These are phyloP conservation scores for Plasmopara viticola DNA, from an alignment of 352 stramenopile species.

Conservation along the genomic window DNA sequence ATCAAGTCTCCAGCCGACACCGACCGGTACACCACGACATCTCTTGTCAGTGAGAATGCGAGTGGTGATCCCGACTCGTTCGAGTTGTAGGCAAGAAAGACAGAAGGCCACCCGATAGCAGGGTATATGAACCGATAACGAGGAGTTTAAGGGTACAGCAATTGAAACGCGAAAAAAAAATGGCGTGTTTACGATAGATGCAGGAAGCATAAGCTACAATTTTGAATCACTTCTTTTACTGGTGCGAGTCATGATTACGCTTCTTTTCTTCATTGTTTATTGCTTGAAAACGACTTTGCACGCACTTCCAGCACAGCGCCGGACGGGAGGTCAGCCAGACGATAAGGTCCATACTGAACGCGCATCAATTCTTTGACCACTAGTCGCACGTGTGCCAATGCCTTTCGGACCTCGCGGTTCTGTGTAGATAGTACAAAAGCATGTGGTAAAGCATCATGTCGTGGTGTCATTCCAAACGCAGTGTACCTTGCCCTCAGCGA, in stretches of 20 bases:
- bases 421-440: slow-evolving; percentile 16
- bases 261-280: background rate
- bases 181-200: no score
- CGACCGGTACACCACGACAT: slow-evolving; percentile 26
- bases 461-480: no score
- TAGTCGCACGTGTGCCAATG: slow-evolving; percentile 77
- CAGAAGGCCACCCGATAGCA: slow-evolving; percentile 10
- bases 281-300: slow-evolving; percentile 35
- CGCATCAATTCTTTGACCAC: slow-evolving; percentile 86
- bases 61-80: slow-evolving; percentile 50
- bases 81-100: slow-evolving; percentile 40
- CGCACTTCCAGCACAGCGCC: slow-evolving; percentile 77
- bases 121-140: slow-evolving; percentile 14
- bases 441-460: no score
- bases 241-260: slow-evolving; percentile 16
- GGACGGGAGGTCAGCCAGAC: slow-evolving; percentile 61
- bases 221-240: slow-evolving; percentile 1
- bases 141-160: slow-evolving; percentile 21
- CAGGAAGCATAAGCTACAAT: slow-evolving; percentile 3
- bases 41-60: slow-evolving; percentile 25
- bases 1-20: slow-evolving; percentile 42
- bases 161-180: slow-evolving; percentile 1
- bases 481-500: slow-evolving; percentile 81
- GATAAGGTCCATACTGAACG: slow-evolving; percentile 86
- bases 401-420: slow-evolving; percentile 89